Evolutionary conservation across 1,139 yeast species (phyloP).

Genomic region (Yarrowia galli): DNA sequence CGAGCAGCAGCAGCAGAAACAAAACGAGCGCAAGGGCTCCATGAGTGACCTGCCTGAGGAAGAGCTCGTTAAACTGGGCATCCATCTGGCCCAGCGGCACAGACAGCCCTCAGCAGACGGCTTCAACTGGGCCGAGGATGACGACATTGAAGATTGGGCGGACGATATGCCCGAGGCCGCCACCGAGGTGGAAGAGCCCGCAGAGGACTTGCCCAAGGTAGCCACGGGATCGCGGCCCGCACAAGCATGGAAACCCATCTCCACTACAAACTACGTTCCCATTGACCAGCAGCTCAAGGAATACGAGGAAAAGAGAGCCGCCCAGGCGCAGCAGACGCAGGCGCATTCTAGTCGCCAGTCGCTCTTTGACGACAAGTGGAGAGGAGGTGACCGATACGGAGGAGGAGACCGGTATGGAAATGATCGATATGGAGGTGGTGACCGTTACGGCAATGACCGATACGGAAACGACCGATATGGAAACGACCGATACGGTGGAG

Average conservation of each 20-base stretch:
- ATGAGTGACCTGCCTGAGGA: slow-evolving; percentile 47
- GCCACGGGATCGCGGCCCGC: slow-evolving; percentile 18
- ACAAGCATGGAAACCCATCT: slow-evolving; percentile 41
- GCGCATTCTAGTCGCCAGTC: slow-evolving; percentile 35
- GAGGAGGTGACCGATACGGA: slow-evolving; percentile 38
- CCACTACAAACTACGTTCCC: slow-evolving; percentile 44
- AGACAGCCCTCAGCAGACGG: slow-evolving; percentile 45
- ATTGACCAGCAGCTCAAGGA: slow-evolving; percentile 47
- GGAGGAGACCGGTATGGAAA: slow-evolving; percentile 33
- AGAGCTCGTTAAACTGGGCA: slow-evolving; percentile 51
- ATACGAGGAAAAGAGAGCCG: slow-evolving; percentile 42
- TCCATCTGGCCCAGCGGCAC: slow-evolving; percentile 50
- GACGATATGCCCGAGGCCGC: slow-evolving; percentile 41
- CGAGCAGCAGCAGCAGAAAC: slow-evolving; percentile 11
- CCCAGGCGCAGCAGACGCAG: slow-evolving; percentile 35
- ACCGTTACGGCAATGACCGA: slow-evolving; percentile 23
- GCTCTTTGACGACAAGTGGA: slow-evolving; percentile 41
- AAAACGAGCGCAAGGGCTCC: slow-evolving; percentile 33
- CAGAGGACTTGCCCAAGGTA: slow-evolving; percentile 35
- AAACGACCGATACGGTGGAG: slow-evolving; percentile 32
- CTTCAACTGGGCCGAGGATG: slow-evolving; percentile 56
- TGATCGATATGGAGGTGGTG: slow-evolving; percentile 31
- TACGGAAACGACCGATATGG: slow-evolving; percentile 30
- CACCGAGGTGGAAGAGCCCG: slow-evolving; percentile 30
- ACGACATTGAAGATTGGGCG: slow-evolving; percentile 48